Evolutionary conservation across 1,284 basidiomycete genomes (phyloP).

Genomic region (Cutaneotrichosporon sp.): DNA sequence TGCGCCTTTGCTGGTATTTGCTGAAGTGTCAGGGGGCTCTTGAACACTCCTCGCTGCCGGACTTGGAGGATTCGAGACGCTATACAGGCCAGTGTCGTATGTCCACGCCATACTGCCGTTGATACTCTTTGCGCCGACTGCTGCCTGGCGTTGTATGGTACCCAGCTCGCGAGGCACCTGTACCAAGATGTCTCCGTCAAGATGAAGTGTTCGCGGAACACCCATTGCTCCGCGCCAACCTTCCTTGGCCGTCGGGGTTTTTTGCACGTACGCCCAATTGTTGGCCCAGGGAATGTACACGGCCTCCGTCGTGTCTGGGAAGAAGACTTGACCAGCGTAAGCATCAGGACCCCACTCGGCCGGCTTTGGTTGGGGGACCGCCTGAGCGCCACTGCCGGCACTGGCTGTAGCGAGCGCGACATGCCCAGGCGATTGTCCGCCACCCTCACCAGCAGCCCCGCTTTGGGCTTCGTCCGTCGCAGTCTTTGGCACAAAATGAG

Average conservation of each 20-base stretch:
- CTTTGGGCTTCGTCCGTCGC: too few species aligned
- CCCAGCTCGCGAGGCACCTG: slow-evolving; percentile 9
- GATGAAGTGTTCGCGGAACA: slow-evolving; percentile 18
- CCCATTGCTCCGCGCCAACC: slow-evolving; percentile 46
- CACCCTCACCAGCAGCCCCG: too few species aligned
- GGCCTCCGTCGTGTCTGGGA: slow-evolving; percentile 26
- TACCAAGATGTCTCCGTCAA: slow-evolving; percentile 13
- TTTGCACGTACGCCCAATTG: slow-evolving; percentile 49
- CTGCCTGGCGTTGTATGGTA: too few species aligned
- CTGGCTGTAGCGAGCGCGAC: too few species aligned
- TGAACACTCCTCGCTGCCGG: too few species aligned
- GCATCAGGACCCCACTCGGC: slow-evolving; percentile 49
- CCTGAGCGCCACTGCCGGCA: too few species aligned
- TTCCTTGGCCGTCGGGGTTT: slow-evolving; percentile 40
- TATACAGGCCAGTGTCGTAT: too few species aligned
- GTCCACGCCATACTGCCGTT: slow-evolving; percentile 9
- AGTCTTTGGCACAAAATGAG: slow-evolving; percentile 28
- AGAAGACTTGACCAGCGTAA: slow-evolving; percentile 48
- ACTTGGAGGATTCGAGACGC: too few species aligned
- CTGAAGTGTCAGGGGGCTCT: too few species aligned
- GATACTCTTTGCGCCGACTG: too few species aligned
- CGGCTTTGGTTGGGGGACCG: not conserved
- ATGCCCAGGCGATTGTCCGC: too few species aligned
- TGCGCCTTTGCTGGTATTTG: too few species aligned
- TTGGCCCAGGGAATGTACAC: slow-evolving; percentile 47